phyloP scores from a whole-genome alignment of 352 stramenopile genomes.

The Blastocystis sp. region DNA sequence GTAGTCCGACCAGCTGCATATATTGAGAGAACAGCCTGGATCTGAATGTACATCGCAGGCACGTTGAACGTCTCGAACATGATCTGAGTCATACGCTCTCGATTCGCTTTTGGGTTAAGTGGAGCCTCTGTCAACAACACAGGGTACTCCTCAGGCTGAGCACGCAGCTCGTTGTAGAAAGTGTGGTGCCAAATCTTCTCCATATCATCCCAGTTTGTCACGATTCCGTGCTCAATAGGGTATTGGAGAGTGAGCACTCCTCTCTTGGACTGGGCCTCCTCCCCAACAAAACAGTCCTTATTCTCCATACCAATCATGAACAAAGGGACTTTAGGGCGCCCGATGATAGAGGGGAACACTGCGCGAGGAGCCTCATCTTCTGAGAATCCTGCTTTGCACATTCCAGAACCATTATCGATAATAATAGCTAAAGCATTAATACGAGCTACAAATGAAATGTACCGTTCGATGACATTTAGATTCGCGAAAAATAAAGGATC shows the following conservation, averaged over 20 bases:
- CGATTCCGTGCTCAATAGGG: conserved; percentile 95
- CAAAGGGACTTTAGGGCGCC: conserved; percentile 82
- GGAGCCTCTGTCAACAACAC: conserved; percentile 82
- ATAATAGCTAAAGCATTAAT: conserved; percentile 69
- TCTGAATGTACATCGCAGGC: conserved; percentile 91
- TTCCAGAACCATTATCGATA: conserved; percentile 95
- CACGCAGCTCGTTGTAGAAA: conserved; percentile 93
- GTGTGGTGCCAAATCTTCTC: conserved; percentile 99
- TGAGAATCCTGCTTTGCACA: conserved; percentile 96
- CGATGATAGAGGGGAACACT: conserved; percentile 77
- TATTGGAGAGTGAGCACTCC: conserved; percentile 87
- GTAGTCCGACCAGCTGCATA: conserved; percentile 81
- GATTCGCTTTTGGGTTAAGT: conserved; percentile 78
- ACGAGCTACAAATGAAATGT: neutral
- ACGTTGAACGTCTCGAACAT: conserved; percentile 98
- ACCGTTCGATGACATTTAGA: neutral
- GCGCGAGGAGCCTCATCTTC: conserved; percentile 89
- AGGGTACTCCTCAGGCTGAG: conserved; percentile 87
- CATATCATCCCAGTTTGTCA: conserved; percentile 88
- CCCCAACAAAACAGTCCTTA: conserved; percentile 84
- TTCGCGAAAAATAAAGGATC: neutral
- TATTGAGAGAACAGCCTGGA: conserved; percentile 77
- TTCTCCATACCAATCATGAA: conserved; percentile 94
- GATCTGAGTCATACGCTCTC: conserved; percentile 87
- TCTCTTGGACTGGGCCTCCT: conserved; percentile 84